Base-by-base conservation (phyloP, 2,329 filamentous ascomycete genomes). In the Leptoxyphium fumago region DNA sequence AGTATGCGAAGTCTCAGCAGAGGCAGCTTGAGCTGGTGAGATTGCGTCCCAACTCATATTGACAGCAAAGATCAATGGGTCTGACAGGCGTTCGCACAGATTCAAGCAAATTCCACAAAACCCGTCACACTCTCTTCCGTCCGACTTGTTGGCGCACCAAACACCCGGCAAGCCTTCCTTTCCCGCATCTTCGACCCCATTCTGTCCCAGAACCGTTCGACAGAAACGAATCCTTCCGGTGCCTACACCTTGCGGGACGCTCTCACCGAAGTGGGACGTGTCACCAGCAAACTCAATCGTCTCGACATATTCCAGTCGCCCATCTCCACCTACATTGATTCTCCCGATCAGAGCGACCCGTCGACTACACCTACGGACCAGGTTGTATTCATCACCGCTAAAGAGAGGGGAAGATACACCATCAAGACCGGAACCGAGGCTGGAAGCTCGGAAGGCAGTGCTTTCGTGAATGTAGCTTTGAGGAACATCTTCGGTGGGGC, bases 401-500 rank as follows among this genome's bases (percentile, higher is more conserved):
- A 74, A 48, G 89, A 98, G 64, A 80, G 84, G 52, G 82, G 84
- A 29, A 80, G 83, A 34, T 77, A 96, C 57, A 78, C 87, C 46
- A 75, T 96, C 56, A 94, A 94, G 68, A 94, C 88, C 0, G 91
- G 91, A 47, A 96, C 91, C 8, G 89, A 96, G 60, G 74, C 94
- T 39, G 91, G 91, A 49, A 94, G 93, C 58, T 80, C 85, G 17
- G 91, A 98, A 64, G 91, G 89, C 30, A 94, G 88, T 7, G 89
- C 88, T 3, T 96, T 94, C 59, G 81, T 84, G 52, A 89, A 91
- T 52, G 73, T 87, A 39, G 73, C 89, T 42, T 80, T 87, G 70
- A 80, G 91, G 53, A 98, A 98, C 64, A 74, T 98, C 47, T 85
- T 98, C 60, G 91, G 91, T 42, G 91, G 91, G 34, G 91, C 88